Base-by-base conservation (phyloP, 2,329 filamentous ascomycete species). In the Neophaeococcomyces mojaviensis region DNA sequence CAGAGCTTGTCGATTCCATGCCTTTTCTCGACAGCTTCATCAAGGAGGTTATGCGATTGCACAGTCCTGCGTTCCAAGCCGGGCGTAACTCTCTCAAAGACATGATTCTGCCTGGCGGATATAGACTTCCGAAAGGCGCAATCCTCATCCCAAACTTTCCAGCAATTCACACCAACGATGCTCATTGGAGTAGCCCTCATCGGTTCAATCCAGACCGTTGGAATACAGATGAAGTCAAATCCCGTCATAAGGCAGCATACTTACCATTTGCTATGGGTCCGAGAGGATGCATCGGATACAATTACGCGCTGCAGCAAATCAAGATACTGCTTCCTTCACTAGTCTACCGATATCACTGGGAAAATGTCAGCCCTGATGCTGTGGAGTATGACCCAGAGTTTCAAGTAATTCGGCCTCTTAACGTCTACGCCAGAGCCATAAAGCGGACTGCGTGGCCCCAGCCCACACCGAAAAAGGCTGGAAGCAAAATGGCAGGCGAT, bases 201-300 rank as follows among this genome's bases (percentile, higher is more conserved):
- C 65, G 66, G 0, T 82, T 82, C 55, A 67, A 81, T 52, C 76
- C 78, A 0, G 77, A 81, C 49, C 65, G 79, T 2, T 82, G 79
- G 79, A 71, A 73, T 50, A 70, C 70, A 0, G 70, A 74, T 0
- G 62, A 66, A 10, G 75, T 77, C 45, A 77, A 76, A 64, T 69
- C 68, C 52, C 59, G 69, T 2, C 74, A 72, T 37, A 68, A 69
- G 24, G 70, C 68, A 1, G 64, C 72, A 0, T 82, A 81, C 54
- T 65, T 76, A 3, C 79, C 79, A 0, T 83, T 82, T 51, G 78
- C 73, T 0, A 64, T 70, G 0, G 79, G 79, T 0, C 72, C 67
- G 0, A 65, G 79, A 1, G 72, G 71, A 63, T 82, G 79, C 50
- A 76, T 82, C 46, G 79, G 78, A 0, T 81, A 80, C 68, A 82